These are phyloP conservation scores for Ochromonas danica DNA, from an alignment of 108 stramenopile species.

Conservation along the genomic window DNA sequence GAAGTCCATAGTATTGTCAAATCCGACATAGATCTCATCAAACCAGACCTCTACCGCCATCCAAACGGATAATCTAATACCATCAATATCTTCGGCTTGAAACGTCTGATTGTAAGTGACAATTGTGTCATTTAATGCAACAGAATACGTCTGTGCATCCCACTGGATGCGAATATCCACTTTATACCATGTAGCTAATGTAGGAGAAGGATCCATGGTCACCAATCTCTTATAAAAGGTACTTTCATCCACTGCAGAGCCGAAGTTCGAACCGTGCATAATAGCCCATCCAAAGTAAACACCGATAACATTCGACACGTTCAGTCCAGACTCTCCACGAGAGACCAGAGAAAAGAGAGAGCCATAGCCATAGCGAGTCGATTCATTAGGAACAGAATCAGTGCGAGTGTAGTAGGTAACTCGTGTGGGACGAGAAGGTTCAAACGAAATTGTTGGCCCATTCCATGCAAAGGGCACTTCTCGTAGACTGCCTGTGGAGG, in stretches of 20 bases:
- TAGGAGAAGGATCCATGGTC: slow-evolving; percentile 7
- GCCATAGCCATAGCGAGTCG: slow-evolving; percentile 38
- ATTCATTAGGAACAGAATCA: slow-evolving; percentile 7
- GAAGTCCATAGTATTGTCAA: slow-evolving; percentile 69
- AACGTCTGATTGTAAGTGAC: slow-evolving; percentile 48
- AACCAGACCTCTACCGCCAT: slow-evolving; percentile 61
- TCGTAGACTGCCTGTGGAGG: not conserved
- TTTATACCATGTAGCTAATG: slow-evolving; percentile 66
- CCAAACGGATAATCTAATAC: slow-evolving; percentile 59
- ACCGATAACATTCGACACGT: slow-evolving; percentile 58
- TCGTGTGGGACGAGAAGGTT: slow-evolving; percentile 32
- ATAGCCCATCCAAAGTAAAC: slow-evolving; percentile 52
- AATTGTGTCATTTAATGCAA: slow-evolving; percentile 63
- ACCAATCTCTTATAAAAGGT: slow-evolving; percentile 5
- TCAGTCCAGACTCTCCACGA: slow-evolving; percentile 25
- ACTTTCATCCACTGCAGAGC: slow-evolving; percentile 40
- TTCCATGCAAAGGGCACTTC: slow-evolving; percentile 45
- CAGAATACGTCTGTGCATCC: slow-evolving; percentile 55
- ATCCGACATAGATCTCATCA: slow-evolving; percentile 74
- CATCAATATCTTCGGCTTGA: slow-evolving; percentile 45
- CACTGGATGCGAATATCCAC: slow-evolving; percentile 72
- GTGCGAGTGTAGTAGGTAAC: slow-evolving; percentile 42
- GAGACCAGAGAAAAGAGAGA: slow-evolving; percentile 42
- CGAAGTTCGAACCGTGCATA: slow-evolving; percentile 57
- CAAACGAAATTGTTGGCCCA: slow-evolving; percentile 45